Evolutionary conservation across 2,329 filamentous ascomycete genomes (phyloP).

Genomic region (Talaromyces islandicus): DNA sequence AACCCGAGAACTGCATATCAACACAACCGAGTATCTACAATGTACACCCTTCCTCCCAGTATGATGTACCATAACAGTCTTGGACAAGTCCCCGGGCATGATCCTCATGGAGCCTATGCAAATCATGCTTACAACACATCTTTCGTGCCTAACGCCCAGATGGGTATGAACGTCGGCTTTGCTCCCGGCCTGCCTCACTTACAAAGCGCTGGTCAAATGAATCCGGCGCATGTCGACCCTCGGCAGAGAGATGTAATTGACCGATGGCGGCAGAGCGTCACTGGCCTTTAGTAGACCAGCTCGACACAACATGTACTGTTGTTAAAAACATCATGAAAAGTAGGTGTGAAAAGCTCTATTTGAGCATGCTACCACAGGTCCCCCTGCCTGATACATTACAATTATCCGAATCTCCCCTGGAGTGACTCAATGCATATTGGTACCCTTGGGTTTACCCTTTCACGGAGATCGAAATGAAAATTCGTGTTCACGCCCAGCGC

Average conservation of each 20-base stretch:
- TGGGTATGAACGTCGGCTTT: slow-evolving; percentile 20
- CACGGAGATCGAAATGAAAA: neutral
- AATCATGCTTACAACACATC: slow-evolving; percentile 10
- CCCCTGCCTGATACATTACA: neutral
- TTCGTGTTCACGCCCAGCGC: neutral
- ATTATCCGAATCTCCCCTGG: neutral
- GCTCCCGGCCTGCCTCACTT: slow-evolving; percentile 18
- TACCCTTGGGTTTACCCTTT: neutral
- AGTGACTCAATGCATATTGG: neutral
- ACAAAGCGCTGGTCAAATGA: slow-evolving; percentile 12
- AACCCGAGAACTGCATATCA: neutral
- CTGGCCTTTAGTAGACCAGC: neutral
- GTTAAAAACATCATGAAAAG: neutral
- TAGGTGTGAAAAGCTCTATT: neutral
- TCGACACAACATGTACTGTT: neutral
- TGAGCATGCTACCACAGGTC: neutral
- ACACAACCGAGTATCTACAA: slow-evolving; percentile 24
- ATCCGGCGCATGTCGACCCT: slow-evolving; percentile 38
- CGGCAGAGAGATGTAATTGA: slow-evolving; percentile 53
- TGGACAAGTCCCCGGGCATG: slow-evolving; percentile 14
- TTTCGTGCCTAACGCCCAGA: slow-evolving; percentile 7
- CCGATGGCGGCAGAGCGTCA: slow-evolving; percentile 50
- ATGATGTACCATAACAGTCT: slow-evolving; percentile 14
- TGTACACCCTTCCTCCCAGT: slow-evolving; percentile 22
- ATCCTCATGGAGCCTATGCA: slow-evolving; percentile 11